A percentile compares a stretch with the other conserved stretches of the same genome.
Conservation (phyloP, 2,329 filamentous ascomycete genomes). For the Periconia sp. region DNA sequence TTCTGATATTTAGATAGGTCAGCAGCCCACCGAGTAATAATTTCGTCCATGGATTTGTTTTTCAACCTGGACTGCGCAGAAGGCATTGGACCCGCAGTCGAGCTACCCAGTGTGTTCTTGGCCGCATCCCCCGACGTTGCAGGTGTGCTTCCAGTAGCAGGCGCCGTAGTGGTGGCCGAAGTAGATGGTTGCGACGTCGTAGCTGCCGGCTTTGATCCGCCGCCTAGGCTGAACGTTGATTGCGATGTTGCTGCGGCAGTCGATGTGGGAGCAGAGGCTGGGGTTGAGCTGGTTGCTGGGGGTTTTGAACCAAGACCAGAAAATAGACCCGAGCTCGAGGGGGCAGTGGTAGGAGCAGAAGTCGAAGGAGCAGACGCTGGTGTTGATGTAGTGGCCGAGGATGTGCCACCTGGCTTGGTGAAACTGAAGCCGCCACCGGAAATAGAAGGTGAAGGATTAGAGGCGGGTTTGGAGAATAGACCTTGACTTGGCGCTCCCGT, state of each 20-base stretch:
- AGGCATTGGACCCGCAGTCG: constrained; percentile 78
- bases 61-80: constrained; percentile 83
- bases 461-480: constrained; percentile 17
- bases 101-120: constrained; percentile 61
- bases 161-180: constrained; percentile 5
- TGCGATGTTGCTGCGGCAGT: constrained; percentile 23
- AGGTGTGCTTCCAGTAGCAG: constrained; percentile 19
- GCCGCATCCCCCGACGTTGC: constrained; percentile 22
- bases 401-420: constrained; percentile 4
- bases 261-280: constrained; percentile 18
- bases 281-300: constrained; percentile 16
- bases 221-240: constrained; percentile 17
- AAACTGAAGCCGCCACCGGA: constrained; percentile 13
- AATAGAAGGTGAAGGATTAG: neutral
- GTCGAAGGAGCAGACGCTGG: constrained; percentile 2
- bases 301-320: constrained; percentile 16
- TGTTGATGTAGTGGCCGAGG: neutral
- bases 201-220: constrained; percentile 19
- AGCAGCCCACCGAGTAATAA: constrained; percentile 94
- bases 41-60: constrained; percentile 99
- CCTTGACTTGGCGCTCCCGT: constrained; percentile 21
- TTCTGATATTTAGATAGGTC: constrained; percentile 96
- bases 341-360: constrained; percentile 13
- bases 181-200: constrained; percentile 7
- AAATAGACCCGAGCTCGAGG: constrained; percentile 8